Evolutionary conservation across 2,329 filamentous ascomycete species (phyloP).

Genomic region (Celoporthe dispersa): DNA sequence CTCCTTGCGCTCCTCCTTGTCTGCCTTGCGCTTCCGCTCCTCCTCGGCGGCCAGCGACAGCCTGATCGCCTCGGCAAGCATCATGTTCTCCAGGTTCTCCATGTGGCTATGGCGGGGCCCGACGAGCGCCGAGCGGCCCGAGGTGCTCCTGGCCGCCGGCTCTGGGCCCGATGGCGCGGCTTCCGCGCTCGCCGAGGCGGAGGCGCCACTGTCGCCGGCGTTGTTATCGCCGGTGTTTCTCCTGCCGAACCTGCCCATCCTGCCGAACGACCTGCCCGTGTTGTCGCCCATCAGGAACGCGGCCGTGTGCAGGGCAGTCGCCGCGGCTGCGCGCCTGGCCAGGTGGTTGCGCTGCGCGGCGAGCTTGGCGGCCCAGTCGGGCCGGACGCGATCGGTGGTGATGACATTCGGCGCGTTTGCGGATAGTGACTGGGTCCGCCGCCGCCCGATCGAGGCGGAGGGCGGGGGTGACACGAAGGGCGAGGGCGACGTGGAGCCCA

Average conservation of each 20-base stretch:
- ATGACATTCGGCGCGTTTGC: conserved; percentile 85
- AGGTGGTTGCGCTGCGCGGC: conserved; percentile 83
- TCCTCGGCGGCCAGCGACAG: conserved; percentile 91
- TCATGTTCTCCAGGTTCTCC: conserved; percentile 93
- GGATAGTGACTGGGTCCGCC: conserved; percentile 68
- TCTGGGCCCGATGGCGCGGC: conserved; percentile 38
- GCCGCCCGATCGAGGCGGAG: conserved; percentile 44
- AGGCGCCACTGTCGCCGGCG: conserved; percentile 36
- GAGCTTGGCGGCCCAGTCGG: conserved; percentile 93
- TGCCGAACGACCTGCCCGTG: conserved; percentile 53
- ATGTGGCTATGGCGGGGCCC: conserved; percentile 55
- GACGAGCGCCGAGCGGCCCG: conserved; percentile 35
- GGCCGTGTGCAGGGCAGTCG: conserved; percentile 91
- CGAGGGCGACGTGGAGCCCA: conserved; percentile 53
- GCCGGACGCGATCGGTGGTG: conserved; percentile 88
- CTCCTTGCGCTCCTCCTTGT: conserved; percentile 80
- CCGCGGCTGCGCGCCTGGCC: conserved; percentile 84
- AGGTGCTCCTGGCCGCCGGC: conserved; percentile 39
- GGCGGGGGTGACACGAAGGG: conserved; percentile 39
- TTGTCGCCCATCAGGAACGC: conserved; percentile 83
- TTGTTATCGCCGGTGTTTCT: conserved; percentile 51
- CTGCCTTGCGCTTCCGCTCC: conserved; percentile 83
- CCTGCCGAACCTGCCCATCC: conserved; percentile 62
- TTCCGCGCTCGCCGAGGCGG: conserved; percentile 34
- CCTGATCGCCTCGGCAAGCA: conserved; percentile 97